Base-by-base conservation (phyloP, 305 asterid genomes). In the Rubia peregrina region DNA sequence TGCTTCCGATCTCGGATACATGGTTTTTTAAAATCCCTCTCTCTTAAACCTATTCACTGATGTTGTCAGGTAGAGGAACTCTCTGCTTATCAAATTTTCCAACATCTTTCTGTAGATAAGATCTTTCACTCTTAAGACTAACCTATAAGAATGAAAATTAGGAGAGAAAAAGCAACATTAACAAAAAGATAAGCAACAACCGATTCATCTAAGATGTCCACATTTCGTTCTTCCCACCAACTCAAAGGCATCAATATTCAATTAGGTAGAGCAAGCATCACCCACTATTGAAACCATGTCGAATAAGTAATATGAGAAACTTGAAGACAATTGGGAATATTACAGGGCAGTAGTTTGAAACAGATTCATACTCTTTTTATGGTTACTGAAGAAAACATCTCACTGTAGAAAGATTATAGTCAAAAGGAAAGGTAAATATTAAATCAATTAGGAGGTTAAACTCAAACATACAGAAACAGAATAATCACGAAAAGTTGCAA, bases 51-150 rank as follows among this genome's bases (percentile, higher is more conserved):
- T 89, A 87, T 76, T 94, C 97, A 13, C 91, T 83, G 41, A 91
- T 90, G 74, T 91, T 91, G 84, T 92, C 95, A 7, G 95, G 89
- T 60, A 94, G 80, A 63, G 98, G 96, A 80, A 84, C 71, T 77
- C 84, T 87, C 74, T 94, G 76, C 73, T 74, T 81, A 74, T 74
- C 85, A 78, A 88, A 57, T n/a, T 80, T 83, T 10, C 83, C 85
- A 36, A 87, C 80, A 75, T 95, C 97, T 75, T 91, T 94, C 85
- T 91, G 91, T 79, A 89, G 71, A 94, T 87, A 81, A 94, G 83
- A 80, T 94, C 97, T 85, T 84, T 87, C 93, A 73, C 89, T 89
- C 91, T 87, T 91, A 64, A 85, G 74, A 82, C 81, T 89, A 85
- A 93, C 36, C 24, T 93, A 78, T 65, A 80, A 74, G 53, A 56